A percentile compares a stretch with the other conserved stretches of the same genome.
Evolutionary conservation across 2,329 filamentous ascomycete species (phyloP).

Genomic region (Colletotrichum sublineola): DNA sequence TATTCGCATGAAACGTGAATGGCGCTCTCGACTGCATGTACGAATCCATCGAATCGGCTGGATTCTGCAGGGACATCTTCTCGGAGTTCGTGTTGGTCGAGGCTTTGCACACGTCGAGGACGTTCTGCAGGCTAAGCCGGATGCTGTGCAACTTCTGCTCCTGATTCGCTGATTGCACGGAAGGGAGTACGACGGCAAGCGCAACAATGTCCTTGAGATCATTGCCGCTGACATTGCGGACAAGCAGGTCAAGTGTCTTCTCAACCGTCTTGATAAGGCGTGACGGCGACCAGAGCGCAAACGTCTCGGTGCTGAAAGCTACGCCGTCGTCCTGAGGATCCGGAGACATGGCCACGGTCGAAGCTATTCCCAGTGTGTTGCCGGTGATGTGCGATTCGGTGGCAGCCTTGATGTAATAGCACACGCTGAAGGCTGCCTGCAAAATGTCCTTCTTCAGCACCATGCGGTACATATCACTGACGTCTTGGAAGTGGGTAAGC

Average conservation of each 20-base stretch:
- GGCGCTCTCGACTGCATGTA: constrained; percentile 42
- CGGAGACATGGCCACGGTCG: constrained; percentile 51
- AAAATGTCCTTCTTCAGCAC: constrained; percentile 67
- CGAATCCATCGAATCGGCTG: constrained; percentile 42
- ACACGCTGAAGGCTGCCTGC: constrained; percentile 68
- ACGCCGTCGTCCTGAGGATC: constrained; percentile 53
- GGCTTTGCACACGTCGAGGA: constrained; percentile 61
- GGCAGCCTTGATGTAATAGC: constrained; percentile 64
- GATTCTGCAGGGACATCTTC: constrained; percentile 44
- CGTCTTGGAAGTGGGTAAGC: constrained; percentile 60
- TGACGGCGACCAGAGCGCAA: constrained; percentile 58
- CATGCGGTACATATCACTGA: constrained; percentile 66
- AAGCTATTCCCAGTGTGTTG: constrained; percentile 33
- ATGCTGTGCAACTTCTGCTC: constrained; percentile 60
- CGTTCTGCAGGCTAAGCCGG: constrained; percentile 55
- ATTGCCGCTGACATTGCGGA: constrained; percentile 61
- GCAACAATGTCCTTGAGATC: constrained; percentile 65
- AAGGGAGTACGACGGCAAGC: constrained; percentile 62
- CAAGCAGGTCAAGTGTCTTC: constrained; percentile 60
- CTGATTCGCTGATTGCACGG: constrained; percentile 55
- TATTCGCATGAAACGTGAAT: constrained; percentile 50
- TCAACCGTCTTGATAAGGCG: constrained; percentile 60
- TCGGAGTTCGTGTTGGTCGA: constrained; percentile 60
- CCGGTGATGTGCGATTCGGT: constrained; percentile 39
- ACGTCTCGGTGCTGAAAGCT: constrained; percentile 51